Conservation (phyloP, 2,329 filamentous ascomycete species). For the Penicillium sp. region DNA sequence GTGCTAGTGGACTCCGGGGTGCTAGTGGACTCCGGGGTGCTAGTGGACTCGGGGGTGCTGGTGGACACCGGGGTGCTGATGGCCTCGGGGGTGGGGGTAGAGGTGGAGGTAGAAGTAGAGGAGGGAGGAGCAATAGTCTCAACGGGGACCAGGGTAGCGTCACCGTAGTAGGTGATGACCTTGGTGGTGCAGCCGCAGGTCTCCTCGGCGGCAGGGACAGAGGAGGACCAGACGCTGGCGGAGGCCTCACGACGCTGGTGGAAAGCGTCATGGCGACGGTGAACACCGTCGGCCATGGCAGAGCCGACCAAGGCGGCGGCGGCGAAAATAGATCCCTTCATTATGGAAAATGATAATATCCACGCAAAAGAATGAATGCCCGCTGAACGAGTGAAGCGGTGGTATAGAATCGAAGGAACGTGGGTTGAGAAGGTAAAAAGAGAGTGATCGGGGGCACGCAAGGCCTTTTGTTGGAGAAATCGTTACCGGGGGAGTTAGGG, state of each 20-base stretch:
- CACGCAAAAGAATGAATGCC: conserved; percentile 64
- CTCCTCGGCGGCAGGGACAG: conserved; percentile 32
- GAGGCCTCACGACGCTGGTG: conserved; percentile 56
- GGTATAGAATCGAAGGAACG: conserved; percentile 20
- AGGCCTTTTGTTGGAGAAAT: conserved; percentile 28
- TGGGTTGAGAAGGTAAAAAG: conserved; percentile 18
- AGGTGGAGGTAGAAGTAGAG: not conserved
- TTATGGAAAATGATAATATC: conserved; percentile 47
- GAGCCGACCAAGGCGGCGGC: conserved; percentile 52
- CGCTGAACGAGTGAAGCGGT: conserved; percentile 68
- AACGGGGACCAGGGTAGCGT: conserved; percentile 54
- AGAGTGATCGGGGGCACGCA: conserved; percentile 24
- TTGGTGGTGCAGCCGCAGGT: conserved; percentile 72
- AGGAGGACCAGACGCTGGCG: conserved; percentile 14
- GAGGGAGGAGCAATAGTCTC: conserved; percentile 25
- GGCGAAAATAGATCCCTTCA: conserved; percentile 72
- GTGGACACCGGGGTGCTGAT: conserved; percentile 19
- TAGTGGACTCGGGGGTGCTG: conserved; percentile 15
- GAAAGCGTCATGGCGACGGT: conserved; percentile 54
- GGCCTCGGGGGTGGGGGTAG: conserved; percentile 6
- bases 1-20: conserved; percentile 20
- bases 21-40: conserved; percentile 20
- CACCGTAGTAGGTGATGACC: conserved; percentile 69
- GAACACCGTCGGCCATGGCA: conserved; percentile 57
- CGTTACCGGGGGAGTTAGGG: conserved; percentile 15